Base-by-base conservation (phyloP, 441 rosid genomes). In the Gossypium davidsonii region DNA sequence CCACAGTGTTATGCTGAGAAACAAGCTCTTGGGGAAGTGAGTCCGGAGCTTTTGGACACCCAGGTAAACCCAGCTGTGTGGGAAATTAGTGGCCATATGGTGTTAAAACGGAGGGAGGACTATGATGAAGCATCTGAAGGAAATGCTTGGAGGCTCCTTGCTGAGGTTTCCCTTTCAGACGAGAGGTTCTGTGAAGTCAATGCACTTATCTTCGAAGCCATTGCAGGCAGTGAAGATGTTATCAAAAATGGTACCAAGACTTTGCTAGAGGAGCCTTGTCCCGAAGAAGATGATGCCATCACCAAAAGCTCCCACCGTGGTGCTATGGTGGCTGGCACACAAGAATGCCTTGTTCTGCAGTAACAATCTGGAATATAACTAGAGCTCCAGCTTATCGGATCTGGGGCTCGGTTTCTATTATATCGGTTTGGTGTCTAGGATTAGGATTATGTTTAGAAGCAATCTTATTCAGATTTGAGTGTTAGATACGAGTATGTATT, bases 1-100 rank as follows among this genome's bases (percentile, higher is more conserved):
- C 99, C 98, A n/a, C 99, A 95, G 98, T 90, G 99, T 77, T 95
- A 93, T 82, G 98, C 99, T 3, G 99, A 92, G 93, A 95, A 90
- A 67, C 99, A 90, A 87, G 99, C 97, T 46, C 89, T 91, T 10
- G 99, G 99, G 60, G 97, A 91, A 80, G 96, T 95, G 74, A 89
- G 89, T 77, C 25, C 85, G 0, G 94, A 90, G 83, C 86, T 95
- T 66, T 82, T 90, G 63, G 98, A 93, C 65, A 93, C 99, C 7
- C 99, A 93, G 71, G 99, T 95, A 81, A 95, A 95, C 79, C 99
- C 99, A 63, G 99, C 98, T 1, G 99, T 93, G 65, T 95, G 98
- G 99, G 99, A 95, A 78, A 91, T 95, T 18, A 89, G 99, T 67
- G 99, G 99, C 31, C 99, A 93, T 68, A 93, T 95, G 84, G 99